Base-by-base conservation (phyloP, 768 basidiomycete genomes). In the Trametes cinnabarina region DNA sequence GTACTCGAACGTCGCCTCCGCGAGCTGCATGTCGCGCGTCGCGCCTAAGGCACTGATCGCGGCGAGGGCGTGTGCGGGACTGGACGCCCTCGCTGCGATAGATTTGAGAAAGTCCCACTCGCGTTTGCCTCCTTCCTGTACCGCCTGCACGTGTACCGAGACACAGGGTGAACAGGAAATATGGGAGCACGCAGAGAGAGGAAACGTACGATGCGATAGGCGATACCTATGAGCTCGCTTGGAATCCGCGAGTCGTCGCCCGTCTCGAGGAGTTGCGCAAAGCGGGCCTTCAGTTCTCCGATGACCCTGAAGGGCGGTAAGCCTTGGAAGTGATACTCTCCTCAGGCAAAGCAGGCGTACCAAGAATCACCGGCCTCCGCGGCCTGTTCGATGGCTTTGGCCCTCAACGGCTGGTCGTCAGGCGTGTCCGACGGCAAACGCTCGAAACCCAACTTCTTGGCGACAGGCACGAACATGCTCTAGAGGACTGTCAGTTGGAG, bases 401-500 rank as follows among this genome's bases (percentile, higher is more conserved):
- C 19, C 22, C 41, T 42, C 3, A 42, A 11, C 41, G 12, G 41
- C 5, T 22, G 41, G 11, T 42, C 41, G 9, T 42, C 41, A 8
- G 41, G 20, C 6, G 20, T 42, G 19, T 42, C 41, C 4, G 12
- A 8, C 19, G 9, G 9, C 3, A 22, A 42, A 3, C 11, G 41
- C 19, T 90, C 87, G 65, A 84, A 95, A 5, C 94, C 94, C 34
- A 97, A 78, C 63, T 77, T 79, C 28, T 88, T 74, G 37, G 91
- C 88, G 42, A 97, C 70, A 6, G 96, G 95, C 49, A 76, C 76
- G 71, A 90, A 88, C 22, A 89, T 73, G n/a, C 68, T 65, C 89
- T 90, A 57, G 6, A 56, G 20, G 17, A 20, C 50, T n/a, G 19
- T 6, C 9, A 19, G 23, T 23, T 22, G 15, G 25, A 28, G n/a